These are phyloP conservation scores for Amylocystis lapponica DNA, from an alignment of 768 basidiomycete species.

Conservation along the genomic window DNA sequence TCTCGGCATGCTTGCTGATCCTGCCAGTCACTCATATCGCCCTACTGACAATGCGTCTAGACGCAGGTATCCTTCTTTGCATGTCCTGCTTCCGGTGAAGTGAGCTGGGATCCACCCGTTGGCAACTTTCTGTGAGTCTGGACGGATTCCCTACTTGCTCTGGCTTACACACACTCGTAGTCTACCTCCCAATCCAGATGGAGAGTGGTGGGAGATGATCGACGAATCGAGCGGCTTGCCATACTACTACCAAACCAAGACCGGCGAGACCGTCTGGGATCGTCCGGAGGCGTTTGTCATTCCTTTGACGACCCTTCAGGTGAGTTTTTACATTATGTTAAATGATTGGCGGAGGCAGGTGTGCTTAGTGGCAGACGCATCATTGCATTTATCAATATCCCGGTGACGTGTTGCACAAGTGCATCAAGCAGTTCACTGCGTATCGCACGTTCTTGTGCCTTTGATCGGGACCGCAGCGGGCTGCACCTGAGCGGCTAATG, in stretches of 20 bases:
- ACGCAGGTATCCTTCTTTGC: conserved; percentile 73
- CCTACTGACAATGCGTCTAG: conserved; percentile 24
- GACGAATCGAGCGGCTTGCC: conserved; percentile 82
- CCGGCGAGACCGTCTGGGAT: conserved; percentile 89
- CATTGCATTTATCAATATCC: too few species aligned
- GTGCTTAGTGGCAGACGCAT: not conserved
- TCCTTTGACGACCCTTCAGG: conserved; percentile 85
- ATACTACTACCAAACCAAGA: conserved; percentile 94
- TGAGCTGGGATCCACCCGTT: conserved; percentile 89
- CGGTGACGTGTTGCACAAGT: not conserved
- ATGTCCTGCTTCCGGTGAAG: conserved; percentile 87
- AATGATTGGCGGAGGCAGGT: not conserved
- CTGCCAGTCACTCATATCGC: too few species aligned
- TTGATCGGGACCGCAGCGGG: not conserved
- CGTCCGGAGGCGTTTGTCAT: conserved; percentile 88
- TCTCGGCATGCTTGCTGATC: too few species aligned
- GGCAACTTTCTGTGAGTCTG: conserved; percentile 78
- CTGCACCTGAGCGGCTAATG: too few species aligned
- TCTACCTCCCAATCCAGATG: conserved; percentile 74
- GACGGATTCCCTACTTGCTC: not conserved
- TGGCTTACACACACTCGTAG: conserved; percentile 29
- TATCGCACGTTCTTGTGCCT: too few species aligned
- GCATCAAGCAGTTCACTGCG: not conserved
- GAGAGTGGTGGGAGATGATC: conserved; percentile 94
- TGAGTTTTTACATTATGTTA: conserved; percentile 20